These are phyloP conservation scores for Heliamphora pulchella DNA, from an alignment of 179 eudicot species.

Conservation along the genomic window DNA sequence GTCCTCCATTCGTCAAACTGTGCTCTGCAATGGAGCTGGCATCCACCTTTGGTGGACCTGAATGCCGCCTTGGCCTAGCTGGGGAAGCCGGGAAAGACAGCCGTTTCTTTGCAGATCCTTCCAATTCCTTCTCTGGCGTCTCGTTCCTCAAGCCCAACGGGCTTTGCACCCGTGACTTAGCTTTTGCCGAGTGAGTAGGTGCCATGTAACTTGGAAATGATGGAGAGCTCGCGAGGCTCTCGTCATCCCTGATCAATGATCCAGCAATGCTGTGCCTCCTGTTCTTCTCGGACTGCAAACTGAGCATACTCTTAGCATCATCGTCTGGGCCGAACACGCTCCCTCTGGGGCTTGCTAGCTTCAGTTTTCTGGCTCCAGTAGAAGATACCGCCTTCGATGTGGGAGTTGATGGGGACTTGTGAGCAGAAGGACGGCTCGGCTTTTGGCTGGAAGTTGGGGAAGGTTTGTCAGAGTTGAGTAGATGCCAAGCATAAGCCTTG, in stretches of 20 bases:
- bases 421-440: conserved; percentile 29
- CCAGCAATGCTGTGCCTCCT: conserved; percentile 60
- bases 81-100: conserved; percentile 62
- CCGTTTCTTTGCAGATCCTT: conserved; percentile 45
- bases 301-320: conserved; percentile 44
- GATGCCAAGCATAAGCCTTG: conserved; percentile 41
- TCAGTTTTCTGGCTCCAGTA: conserved; percentile 29
- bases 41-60: conserved; percentile 40
- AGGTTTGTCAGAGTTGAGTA: conserved; percentile 36
- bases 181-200: conserved; percentile 61
- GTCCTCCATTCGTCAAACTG: conserved; percentile 8
- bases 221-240: conserved; percentile 67
- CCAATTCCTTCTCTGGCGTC: conserved; percentile 33
- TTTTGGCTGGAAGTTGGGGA: conserved; percentile 31
- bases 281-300: conserved; percentile 47
- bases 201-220: conserved; percentile 79
- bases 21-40: conserved; percentile 13
- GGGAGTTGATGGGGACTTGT: conserved; percentile 43
- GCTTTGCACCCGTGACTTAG: conserved; percentile 39
- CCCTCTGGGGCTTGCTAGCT: conserved; percentile 47
- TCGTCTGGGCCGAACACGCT: conserved; percentile 41
- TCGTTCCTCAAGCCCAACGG: conserved; percentile 42
- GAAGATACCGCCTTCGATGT: conserved; percentile 27
- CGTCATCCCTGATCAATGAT: conserved; percentile 56
- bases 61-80: conserved; percentile 53